A percentile compares a stretch with the other conserved stretches of the same genome.
phyloP scores from a whole-genome alignment of 2,329 filamentous ascomycete genomes.

The Scopulariopsis brevicaulis region DNA sequence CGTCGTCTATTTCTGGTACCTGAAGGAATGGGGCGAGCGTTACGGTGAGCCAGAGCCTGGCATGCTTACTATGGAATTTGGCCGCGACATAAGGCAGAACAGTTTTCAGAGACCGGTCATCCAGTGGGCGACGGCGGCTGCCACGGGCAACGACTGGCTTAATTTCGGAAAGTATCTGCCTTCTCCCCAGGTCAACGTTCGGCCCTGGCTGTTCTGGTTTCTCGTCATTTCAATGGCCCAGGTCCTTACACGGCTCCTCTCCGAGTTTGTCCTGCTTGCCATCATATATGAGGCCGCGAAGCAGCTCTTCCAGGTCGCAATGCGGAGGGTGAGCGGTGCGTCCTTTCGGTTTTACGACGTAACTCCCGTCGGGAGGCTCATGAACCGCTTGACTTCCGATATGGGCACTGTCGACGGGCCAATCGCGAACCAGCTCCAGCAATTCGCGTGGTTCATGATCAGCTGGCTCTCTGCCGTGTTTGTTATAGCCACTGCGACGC shows the following conservation, averaged over 20 bases:
- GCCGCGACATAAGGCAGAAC: neutral
- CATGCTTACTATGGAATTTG: neutral
- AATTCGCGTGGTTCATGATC: constrained; percentile 59
- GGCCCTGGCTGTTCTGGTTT: constrained; percentile 65
- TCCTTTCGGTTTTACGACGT: constrained; percentile 88
- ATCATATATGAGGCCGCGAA: constrained; percentile 73
- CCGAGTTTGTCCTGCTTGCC: constrained; percentile 58
- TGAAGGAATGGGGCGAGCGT: constrained; percentile 79
- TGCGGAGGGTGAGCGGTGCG: constrained; percentile 63
- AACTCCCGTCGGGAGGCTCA: constrained; percentile 77
- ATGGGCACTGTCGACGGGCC: constrained; percentile 83
- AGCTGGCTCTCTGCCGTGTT: constrained; percentile 61
- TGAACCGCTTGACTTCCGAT: constrained; percentile 86
- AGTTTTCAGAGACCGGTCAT: neutral
- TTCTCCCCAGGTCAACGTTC: constrained; percentile 49
- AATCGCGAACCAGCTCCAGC: constrained; percentile 64
- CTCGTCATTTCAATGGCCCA: constrained; percentile 52
- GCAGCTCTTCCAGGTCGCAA: constrained; percentile 60
- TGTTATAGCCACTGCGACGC: constrained; percentile 72
- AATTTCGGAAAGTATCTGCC: constrained; percentile 5
- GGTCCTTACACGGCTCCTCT: constrained; percentile 46
- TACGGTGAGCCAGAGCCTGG: constrained; percentile 28
- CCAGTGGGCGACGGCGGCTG: neutral
- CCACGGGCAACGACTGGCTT: neutral
- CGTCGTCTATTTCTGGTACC: constrained; percentile 63